Conservation (phyloP, 2,329 filamentous ascomycete species). For the Huntiella decipiens region DNA sequence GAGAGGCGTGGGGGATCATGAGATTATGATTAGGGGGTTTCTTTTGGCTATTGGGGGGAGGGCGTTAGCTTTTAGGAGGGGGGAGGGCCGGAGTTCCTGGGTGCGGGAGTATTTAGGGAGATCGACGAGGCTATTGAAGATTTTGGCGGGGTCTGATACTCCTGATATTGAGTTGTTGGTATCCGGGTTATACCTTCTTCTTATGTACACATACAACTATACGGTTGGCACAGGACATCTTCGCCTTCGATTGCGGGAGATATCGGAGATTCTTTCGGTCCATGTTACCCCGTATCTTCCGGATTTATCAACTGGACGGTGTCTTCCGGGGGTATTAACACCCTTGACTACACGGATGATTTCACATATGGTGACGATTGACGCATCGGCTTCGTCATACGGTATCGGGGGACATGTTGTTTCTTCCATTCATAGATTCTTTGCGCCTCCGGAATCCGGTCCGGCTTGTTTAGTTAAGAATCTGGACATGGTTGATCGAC, state of each 20-base stretch:
- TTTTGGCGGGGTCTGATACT: no score
- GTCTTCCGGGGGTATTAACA: no score
- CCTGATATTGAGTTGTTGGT: background rate
- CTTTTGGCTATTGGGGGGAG: background rate
- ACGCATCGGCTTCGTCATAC: background rate
- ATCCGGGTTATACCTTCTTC: background rate
- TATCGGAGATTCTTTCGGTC: no score
- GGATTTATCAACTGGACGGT: no score
- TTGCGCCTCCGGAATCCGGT: background rate
- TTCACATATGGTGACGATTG: background rate
- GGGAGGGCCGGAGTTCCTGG: background rate
- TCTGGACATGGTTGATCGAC: background rate
- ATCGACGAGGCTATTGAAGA: no score
- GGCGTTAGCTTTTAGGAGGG: background rate
- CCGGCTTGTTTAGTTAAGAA: background rate
- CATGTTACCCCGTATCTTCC: no score
- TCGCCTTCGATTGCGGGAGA: no score
- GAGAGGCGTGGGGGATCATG: background rate
- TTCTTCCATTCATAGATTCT: background rate
- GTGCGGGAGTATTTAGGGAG: background rate
- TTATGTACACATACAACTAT: constrained; percentile 1
- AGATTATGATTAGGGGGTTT: background rate
- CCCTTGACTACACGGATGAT: background rate
- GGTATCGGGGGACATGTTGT: background rate
- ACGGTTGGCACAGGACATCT: background rate